Conservation (phyloP, 1,139 yeast genomes). For the Diutina pseudorugosa region DNA sequence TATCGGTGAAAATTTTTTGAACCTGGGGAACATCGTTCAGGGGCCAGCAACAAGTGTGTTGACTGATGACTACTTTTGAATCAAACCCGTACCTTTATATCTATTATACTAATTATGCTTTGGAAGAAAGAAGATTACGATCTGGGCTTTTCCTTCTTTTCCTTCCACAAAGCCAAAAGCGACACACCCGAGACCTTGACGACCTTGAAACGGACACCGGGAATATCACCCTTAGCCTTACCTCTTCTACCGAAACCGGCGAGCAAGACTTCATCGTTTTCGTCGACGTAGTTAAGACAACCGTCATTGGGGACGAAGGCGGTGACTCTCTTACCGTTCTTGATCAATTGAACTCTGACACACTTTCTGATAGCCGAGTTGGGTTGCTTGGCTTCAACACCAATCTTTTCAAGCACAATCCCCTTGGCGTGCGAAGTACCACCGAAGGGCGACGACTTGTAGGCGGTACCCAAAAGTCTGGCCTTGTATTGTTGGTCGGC, state of each 20-base stretch:
- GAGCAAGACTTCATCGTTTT: slow-evolving; percentile 97
- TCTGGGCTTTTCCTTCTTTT: slow-evolving; percentile 99
- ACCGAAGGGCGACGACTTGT: slow-evolving; percentile 99
- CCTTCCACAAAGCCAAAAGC: slow-evolving; percentile 99
- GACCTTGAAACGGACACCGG: slow-evolving; percentile 99
- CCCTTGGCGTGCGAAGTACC: slow-evolving; percentile 99
- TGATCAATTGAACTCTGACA: slow-evolving; percentile 99
- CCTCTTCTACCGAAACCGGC: slow-evolving; percentile 99
- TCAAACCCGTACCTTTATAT: neutral
- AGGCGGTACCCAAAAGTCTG: slow-evolving; percentile 98
- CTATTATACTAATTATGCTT: slow-evolving; percentile 4
- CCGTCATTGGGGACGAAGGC: slow-evolving; percentile 99
- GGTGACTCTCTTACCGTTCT: slow-evolving; percentile 99
- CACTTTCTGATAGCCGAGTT: slow-evolving; percentile 99
- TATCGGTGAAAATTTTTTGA: neutral
- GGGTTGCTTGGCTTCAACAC: slow-evolving; percentile 99
- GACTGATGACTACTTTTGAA: too few relatives aligned
- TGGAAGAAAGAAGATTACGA: slow-evolving; percentile 39
- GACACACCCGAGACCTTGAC: slow-evolving; percentile 99
- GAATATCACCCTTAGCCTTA: slow-evolving; percentile 99
- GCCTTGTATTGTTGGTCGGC: slow-evolving; percentile 97
- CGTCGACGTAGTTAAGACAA: slow-evolving; percentile 99
- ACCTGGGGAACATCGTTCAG: too few relatives aligned
- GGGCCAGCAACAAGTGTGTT: too few relatives aligned
- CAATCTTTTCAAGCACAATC: slow-evolving; percentile 97